A percentile compares a stretch with the other conserved stretches of the same genome.
Conservation (phyloP, 2,329 filamentous ascomycete genomes). For the Trichophaea hybrida region DNA sequence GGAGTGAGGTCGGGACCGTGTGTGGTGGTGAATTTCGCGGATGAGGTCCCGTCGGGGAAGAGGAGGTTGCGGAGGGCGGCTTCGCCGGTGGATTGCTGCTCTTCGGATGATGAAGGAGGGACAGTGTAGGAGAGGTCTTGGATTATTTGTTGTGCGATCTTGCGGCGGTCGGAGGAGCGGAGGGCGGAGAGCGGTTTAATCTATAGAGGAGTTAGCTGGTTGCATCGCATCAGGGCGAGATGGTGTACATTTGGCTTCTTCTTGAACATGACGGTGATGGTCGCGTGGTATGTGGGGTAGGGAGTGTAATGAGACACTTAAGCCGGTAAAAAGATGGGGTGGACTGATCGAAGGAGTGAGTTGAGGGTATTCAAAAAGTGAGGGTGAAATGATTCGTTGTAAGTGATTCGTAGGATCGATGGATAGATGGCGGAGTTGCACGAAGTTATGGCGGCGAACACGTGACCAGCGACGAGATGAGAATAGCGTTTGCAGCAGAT, state of each 20-base stretch:
- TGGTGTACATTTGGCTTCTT: conserved; percentile 43
- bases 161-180: conserved; percentile 52
- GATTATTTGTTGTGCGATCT: conserved; percentile 53
- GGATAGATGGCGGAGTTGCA: too few relatives aligned
- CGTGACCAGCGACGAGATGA: too few relatives aligned
- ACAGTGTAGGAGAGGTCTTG: conserved; percentile 37
- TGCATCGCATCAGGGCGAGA: background rate
- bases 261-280: conserved; percentile 41
- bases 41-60: conserved; percentile 48
- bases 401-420: too few relatives aligned
- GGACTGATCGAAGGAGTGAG: background rate
- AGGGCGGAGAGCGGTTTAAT: conserved; percentile 53
- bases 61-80: conserved; percentile 38
- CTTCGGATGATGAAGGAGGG: background rate
- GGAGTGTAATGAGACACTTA: background rate
- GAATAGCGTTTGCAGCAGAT: too few relatives aligned
- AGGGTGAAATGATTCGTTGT: too few relatives aligned
- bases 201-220: conserved; percentile 29
- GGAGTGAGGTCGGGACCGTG: conserved; percentile 46
- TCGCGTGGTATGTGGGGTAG: conserved; percentile 1
- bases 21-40: conserved; percentile 51
- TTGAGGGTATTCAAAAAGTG: too few relatives aligned
- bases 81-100: conserved; percentile 5
- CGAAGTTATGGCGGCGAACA: too few relatives aligned
- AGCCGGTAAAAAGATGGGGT: background rate